These are phyloP conservation scores for Puccinellia tenuiflora DNA, from an alignment of 176 grass and related monocot species.

Conservation along the genomic window DNA sequence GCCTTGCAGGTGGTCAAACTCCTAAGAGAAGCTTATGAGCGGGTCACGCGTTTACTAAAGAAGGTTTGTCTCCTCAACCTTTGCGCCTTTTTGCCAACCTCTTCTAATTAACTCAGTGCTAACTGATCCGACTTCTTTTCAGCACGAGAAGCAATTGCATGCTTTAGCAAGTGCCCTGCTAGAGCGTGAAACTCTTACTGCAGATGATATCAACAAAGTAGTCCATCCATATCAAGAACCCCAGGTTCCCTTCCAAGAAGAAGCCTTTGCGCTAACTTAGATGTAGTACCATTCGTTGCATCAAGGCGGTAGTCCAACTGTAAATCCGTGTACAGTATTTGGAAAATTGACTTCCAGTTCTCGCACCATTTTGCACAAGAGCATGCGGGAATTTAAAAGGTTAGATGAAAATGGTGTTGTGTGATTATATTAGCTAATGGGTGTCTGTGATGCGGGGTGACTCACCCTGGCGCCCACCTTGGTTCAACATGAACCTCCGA, in stretches of 20 bases:
- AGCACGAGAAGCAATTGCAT: slow-evolving; percentile 97
- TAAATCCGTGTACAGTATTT: slow-evolving; percentile 79
- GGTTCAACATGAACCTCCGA: neutral
- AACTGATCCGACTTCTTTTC: slow-evolving; percentile 39
- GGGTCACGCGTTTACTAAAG: slow-evolving; percentile 76
- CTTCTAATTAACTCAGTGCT: neutral
- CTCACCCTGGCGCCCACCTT: neutral
- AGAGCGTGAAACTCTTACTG: slow-evolving; percentile 82
- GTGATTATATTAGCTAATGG: neutral
- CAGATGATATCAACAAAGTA: slow-evolving; percentile 83
- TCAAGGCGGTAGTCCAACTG: slow-evolving; percentile 32
- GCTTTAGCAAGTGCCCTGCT: slow-evolving; percentile 85
- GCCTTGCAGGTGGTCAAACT: slow-evolving; percentile 77
- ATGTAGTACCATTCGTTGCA: slow-evolving; percentile 11
- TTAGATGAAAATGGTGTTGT: neutral
- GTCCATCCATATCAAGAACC: slow-evolving; percentile 60
- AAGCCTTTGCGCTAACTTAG: slow-evolving; percentile 58
- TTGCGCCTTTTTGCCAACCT: neutral
- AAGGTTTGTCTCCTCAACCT: slow-evolving; percentile 48
- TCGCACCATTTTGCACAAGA: slow-evolving; percentile 4
- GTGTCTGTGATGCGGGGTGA: neutral
- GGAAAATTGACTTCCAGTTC: slow-evolving; percentile 1
- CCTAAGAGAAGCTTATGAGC: slow-evolving; percentile 91
- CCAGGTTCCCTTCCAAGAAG: slow-evolving; percentile 56
- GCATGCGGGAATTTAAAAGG: slow-evolving; percentile 4